phyloP scores from a whole-genome alignment of 208 protist genomes.

The Naegleria gruberi region DNA sequence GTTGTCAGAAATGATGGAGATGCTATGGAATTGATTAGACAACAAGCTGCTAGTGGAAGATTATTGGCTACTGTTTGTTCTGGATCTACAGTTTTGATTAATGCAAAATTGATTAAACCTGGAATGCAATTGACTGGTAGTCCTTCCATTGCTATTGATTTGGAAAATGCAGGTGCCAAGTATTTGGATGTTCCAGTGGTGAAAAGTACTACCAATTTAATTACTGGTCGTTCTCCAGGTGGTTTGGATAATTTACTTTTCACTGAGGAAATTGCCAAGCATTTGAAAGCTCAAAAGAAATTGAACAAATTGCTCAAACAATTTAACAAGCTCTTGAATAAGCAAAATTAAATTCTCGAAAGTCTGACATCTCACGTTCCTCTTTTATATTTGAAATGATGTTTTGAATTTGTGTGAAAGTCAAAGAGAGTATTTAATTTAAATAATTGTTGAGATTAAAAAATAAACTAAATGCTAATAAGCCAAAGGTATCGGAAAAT shows the following conservation, averaged over 20 bases:
- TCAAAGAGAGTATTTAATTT: too few relatives aligned
- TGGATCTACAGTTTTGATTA: neutral
- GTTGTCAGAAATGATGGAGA: neutral
- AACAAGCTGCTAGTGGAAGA: neutral
- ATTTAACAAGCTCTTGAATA: too few relatives aligned
- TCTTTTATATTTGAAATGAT: too few relatives aligned
- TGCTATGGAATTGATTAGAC: neutral
- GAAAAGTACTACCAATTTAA: neutral
- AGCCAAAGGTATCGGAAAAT: too few relatives aligned
- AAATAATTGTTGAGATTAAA: too few relatives aligned
- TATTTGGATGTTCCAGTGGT: neutral
- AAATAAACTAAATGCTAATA: too few relatives aligned
- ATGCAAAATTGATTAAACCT: neutral
- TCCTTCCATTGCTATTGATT: neutral
- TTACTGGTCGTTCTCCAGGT: neutral
- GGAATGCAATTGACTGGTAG: neutral
- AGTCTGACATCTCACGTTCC: too few relatives aligned
- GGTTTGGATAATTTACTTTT: neutral
- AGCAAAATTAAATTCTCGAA: too few relatives aligned
- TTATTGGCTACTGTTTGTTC: neutral
- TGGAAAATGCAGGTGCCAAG: neutral
- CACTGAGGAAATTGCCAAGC: neutral
- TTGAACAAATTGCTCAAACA: neutral
- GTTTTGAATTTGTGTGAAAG: too few relatives aligned
- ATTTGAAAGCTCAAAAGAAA: neutral